These are phyloP conservation scores for Aspergillus sclerotiicarbonarius DNA, from an alignment of 495 filamentous ascomycete species.

Conservation along the genomic window DNA sequence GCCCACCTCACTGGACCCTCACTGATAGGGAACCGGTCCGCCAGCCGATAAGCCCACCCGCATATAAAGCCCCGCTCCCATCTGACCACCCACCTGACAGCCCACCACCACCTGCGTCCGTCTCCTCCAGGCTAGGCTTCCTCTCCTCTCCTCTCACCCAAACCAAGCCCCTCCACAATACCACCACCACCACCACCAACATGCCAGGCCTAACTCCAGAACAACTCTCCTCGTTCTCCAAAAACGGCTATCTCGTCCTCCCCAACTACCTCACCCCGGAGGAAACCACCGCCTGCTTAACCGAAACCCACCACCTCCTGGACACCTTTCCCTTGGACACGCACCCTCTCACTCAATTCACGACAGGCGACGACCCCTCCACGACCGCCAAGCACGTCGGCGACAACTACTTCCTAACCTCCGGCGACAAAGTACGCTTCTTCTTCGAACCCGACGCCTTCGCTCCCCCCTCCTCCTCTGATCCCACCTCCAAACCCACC, in stretches of 20 bases:
- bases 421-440: constrained; percentile 87
- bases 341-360: constrained; percentile 92
- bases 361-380: constrained; percentile 62
- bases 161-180: neutral
- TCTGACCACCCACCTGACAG: neutral
- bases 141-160: neutral
- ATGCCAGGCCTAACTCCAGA: constrained; percentile 62
- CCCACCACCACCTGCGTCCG: neutral
- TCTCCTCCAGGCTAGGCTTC: neutral
- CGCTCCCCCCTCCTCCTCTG: constrained; percentile 18
- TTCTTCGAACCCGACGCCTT: constrained; percentile 87
- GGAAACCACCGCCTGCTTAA: constrained; percentile 66
- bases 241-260: constrained; percentile 88
- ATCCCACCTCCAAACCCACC: constrained; percentile 36
- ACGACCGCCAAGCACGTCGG: constrained; percentile 64
- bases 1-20: too few relatives aligned
- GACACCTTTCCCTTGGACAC: constrained; percentile 67
- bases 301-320: constrained; percentile 72
- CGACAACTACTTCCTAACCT: constrained; percentile 89
- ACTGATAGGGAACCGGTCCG: too few relatives aligned
- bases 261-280: constrained; percentile 66
- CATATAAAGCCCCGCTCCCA: neutral
- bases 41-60: neutral
- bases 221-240: constrained; percentile 69
- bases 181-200: neutral